These are phyloP conservation scores for Pythium grandisporangium DNA, from an alignment of 352 stramenopile genomes.

Conservation along the genomic window DNA sequence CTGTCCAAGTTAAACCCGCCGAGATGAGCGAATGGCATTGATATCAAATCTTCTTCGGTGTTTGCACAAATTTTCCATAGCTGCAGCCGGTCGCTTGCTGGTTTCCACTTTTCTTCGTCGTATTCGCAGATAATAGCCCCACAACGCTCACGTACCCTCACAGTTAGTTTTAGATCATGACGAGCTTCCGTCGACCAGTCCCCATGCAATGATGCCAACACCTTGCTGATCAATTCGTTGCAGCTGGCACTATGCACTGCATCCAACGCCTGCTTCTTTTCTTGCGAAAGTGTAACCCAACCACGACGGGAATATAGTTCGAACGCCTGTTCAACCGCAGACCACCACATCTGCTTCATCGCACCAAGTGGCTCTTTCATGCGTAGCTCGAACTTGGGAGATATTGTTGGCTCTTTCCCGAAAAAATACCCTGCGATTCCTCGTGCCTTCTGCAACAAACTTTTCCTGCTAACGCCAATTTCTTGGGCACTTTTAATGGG, in stretches of 20 bases:
- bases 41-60: not conserved
- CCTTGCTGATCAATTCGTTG: not conserved
- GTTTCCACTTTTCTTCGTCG: not conserved
- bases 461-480: too few species aligned
- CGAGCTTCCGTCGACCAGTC: not conserved
- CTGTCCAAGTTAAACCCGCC: not conserved
- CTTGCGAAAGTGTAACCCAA: not conserved
- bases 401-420: too few species aligned
- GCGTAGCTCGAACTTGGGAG: too few species aligned
- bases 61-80: not conserved
- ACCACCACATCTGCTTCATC: not conserved
- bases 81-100: not conserved
- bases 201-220: not conserved
- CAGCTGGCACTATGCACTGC: not conserved
- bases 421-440: too few species aligned
- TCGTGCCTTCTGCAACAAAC: too few species aligned
- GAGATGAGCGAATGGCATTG: too few species aligned
- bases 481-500: too few species aligned
- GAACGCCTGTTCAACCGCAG: not conserved
- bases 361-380: constrained; percentile 10
- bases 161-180: not conserved
- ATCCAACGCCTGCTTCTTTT: not conserved
- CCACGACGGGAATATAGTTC: not conserved
- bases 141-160: not conserved
- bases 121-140: not conserved